These are phyloP conservation scores for Eucalyptus urophylla DNA, from an alignment of 345 rosid species.

Conservation along the genomic window DNA sequence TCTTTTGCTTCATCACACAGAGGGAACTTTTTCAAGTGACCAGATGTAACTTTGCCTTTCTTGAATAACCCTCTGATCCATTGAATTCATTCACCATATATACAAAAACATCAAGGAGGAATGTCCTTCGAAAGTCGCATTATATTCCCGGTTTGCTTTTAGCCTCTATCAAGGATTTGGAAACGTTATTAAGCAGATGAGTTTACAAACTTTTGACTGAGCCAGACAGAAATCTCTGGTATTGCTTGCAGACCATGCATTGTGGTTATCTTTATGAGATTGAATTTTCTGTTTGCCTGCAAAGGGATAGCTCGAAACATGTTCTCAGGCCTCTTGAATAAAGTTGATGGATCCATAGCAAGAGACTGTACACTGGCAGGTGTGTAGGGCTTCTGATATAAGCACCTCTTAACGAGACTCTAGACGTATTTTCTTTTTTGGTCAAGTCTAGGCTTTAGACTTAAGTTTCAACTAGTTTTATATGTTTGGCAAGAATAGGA, in stretches of 20 bases:
- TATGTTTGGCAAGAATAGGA: background rate
- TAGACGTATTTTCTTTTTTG: background rate
- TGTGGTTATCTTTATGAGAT: background rate
- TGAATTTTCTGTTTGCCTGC: background rate
- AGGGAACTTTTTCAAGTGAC: background rate
- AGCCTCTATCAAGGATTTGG: background rate
- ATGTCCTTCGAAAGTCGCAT: background rate
- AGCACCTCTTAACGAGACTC: background rate
- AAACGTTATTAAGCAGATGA: background rate
- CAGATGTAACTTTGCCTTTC: background rate
- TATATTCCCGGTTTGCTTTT: background rate
- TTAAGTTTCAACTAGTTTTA: background rate
- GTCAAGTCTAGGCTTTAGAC: background rate
- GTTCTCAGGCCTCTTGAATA: background rate
- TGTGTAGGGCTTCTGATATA: background rate
- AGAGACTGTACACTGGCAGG: background rate
- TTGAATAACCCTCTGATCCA: background rate
- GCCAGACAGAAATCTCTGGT: background rate
- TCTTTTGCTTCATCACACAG: background rate
- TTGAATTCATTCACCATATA: background rate
- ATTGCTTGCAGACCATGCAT: background rate
- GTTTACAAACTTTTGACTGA: background rate
- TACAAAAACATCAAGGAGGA: background rate
- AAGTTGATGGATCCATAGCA: background rate
- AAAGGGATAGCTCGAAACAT: background rate